Evolutionary conservation across 1,284 basidiomycete genomes (phyloP).

Genomic region (Cerrena zonata): DNA sequence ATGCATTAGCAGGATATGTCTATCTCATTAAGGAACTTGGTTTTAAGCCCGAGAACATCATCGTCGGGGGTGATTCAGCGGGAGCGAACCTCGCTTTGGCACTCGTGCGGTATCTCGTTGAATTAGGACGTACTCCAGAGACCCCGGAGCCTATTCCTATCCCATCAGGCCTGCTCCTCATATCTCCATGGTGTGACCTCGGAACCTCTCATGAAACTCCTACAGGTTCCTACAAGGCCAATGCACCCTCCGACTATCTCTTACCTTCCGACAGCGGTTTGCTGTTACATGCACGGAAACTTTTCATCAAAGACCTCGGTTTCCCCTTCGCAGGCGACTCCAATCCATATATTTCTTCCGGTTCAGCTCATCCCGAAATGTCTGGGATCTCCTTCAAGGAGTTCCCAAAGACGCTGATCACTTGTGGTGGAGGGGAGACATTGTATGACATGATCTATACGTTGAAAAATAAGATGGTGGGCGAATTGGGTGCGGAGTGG

Average conservation of each 20-base stretch:
- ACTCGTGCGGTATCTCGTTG: constrained; percentile 27
- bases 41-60: constrained; percentile 39
- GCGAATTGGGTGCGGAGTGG: constrained; percentile 43
- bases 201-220: constrained; percentile 31
- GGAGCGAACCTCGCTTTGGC: constrained; percentile 48
- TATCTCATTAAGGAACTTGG: constrained; percentile 36
- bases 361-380: constrained; percentile 36
- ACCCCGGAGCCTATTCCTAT: constrained; percentile 18
- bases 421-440: constrained; percentile 48
- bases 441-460: constrained; percentile 42
- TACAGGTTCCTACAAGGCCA: constrained; percentile 31
- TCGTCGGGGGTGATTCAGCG: constrained; percentile 50
- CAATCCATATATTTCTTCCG: constrained; percentile 54
- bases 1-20: constrained; percentile 40
- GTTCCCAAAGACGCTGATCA: constrained; percentile 52
- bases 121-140: neutral
- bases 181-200: constrained; percentile 58
- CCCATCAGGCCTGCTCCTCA: constrained; percentile 37
- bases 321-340: constrained; percentile 35
- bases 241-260: constrained; percentile 31
- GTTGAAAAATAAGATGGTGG: constrained; percentile 21
- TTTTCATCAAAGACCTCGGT: constrained; percentile 4
- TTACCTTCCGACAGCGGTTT: constrained; percentile 30
- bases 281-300: constrained; percentile 34
- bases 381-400: constrained; percentile 37